phyloP scores from a whole-genome alignment of 164 flowering plant species.

The Aristolochia contorta region DNA sequence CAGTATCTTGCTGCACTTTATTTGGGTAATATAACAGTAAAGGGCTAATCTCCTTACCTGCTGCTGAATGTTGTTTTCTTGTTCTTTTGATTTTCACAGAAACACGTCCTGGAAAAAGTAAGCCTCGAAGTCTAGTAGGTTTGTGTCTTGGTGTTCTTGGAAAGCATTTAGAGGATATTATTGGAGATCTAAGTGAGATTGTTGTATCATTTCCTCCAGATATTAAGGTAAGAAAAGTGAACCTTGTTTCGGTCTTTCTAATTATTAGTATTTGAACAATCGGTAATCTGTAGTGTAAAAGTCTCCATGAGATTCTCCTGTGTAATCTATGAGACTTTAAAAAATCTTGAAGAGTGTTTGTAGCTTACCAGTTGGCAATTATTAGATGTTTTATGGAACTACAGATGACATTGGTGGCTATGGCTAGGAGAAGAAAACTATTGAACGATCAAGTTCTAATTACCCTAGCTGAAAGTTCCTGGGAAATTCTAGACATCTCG shows the following conservation, averaged over 20 bases:
- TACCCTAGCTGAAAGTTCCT: conserved; percentile 66
- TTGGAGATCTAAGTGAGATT: conserved; percentile 47
- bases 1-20: not conserved
- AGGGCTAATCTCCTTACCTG: not conserved
- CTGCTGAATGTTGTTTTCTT: not conserved
- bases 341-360: too few relatives aligned
- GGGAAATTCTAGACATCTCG: conserved; percentile 79
- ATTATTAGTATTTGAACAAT: too few relatives aligned
- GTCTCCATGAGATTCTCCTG: too few relatives aligned
- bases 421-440: conserved; percentile 75
- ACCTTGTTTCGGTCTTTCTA: too few relatives aligned
- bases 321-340: too few relatives aligned
- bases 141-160: conserved; percentile 78
- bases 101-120: conserved; percentile 17
- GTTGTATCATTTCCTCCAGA: conserved; percentile 38
- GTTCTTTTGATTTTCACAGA: conserved; percentile 18
- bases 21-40: not conserved
- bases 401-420: conserved; percentile 64
- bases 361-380: not conserved
- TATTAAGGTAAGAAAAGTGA: conserved; percentile 1
- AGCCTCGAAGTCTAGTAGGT: conserved; percentile 39
- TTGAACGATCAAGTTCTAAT: conserved; percentile 61
- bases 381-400: conserved; percentile 5
- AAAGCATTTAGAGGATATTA: conserved; percentile 63
- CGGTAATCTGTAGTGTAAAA: too few relatives aligned